Evolutionary conservation across 495 filamentous ascomycete genomes (phyloP).

Genomic region (Pyrenopolyporus hunteri): DNA sequence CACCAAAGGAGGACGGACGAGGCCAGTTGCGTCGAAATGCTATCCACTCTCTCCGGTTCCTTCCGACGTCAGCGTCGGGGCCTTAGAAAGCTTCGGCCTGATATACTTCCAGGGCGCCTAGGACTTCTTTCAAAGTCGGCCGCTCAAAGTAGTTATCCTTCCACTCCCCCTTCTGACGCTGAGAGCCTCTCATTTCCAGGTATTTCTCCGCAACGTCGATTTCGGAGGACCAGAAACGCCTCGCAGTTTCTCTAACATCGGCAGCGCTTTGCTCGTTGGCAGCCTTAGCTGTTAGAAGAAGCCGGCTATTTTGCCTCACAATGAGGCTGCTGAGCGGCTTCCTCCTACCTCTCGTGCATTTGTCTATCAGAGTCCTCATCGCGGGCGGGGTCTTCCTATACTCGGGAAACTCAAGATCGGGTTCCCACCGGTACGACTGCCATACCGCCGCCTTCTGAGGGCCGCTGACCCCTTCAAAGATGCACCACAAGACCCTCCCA

Average conservation of each 20-base stretch:
- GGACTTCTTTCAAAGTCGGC: slow-evolving; percentile 47
- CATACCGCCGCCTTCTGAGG: slow-evolving; percentile 55
- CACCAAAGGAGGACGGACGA: background rate
- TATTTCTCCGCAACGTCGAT: slow-evolving; percentile 50
- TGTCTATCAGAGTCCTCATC: slow-evolving; percentile 49
- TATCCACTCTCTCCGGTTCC: background rate
- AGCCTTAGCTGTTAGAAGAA: slow-evolving; percentile 42
- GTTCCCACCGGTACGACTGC: slow-evolving; percentile 56
- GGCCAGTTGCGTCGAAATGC: background rate
- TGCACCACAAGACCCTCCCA: slow-evolving; percentile 57
- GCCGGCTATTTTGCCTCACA: slow-evolving; percentile 45
- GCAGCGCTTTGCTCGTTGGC: slow-evolving; percentile 30
- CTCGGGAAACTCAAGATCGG: slow-evolving; percentile 55
- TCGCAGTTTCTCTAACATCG: slow-evolving; percentile 43
- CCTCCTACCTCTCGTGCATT: slow-evolving; percentile 52
- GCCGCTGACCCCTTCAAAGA: slow-evolving; percentile 57
- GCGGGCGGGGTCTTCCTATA: slow-evolving; percentile 46
- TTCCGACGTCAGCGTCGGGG: background rate
- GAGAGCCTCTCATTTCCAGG: slow-evolving; percentile 40
- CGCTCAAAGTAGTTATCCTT: slow-evolving; percentile 51
- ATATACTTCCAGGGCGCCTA: slow-evolving; percentile 33
- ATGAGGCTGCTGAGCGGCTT: slow-evolving; percentile 44
- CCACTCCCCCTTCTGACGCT: slow-evolving; percentile 46
- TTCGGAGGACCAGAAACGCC: slow-evolving; percentile 50
- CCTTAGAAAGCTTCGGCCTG: slow-evolving; percentile 12